phyloP scores from a whole-genome alignment of 2,329 filamentous ascomycete species.

The Colletotrichum godetiae region DNA sequence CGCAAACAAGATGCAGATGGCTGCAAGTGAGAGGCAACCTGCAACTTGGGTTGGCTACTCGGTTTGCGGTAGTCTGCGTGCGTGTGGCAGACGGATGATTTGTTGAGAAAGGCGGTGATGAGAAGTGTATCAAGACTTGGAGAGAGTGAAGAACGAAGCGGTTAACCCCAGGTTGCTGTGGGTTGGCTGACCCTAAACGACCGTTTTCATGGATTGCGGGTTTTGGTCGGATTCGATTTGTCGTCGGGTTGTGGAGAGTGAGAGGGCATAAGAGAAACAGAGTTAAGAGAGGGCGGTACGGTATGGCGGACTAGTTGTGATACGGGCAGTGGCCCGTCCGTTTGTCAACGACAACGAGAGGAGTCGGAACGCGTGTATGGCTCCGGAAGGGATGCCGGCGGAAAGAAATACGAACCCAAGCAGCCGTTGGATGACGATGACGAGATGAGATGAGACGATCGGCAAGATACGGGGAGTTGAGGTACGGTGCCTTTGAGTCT shows the following conservation, averaged over 20 bases:
- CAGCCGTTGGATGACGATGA: neutral
- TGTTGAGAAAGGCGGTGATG: constrained; percentile 27
- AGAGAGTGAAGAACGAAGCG: neutral
- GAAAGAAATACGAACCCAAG: neutral
- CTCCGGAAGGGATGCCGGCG: neutral
- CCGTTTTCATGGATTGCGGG: constrained; percentile 23
- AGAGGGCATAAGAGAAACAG: neutral
- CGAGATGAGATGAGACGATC: constrained; percentile 23
- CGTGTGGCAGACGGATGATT: constrained; percentile 16
- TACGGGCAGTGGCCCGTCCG: constrained; percentile 12
- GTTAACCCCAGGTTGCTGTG: constrained; percentile 1
- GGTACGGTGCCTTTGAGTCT: neutral
- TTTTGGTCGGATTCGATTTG: constrained; percentile 14
- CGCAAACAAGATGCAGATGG: constrained; percentile 8
- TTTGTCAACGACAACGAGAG: constrained; percentile 11
- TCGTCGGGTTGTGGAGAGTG: constrained; percentile 23
- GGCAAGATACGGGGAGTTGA: constrained; percentile 12
- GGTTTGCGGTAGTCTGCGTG: constrained; percentile 11
- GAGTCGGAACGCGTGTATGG: neutral
- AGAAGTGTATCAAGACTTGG: neutral
- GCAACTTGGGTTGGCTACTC: constrained; percentile 29
- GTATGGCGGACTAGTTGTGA: constrained; percentile 8
- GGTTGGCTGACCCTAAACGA: neutral
- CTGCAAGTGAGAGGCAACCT: constrained; percentile 35
- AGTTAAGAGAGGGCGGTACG: neutral